Percentiles rank a stretch among this genome's conserved stretches.
These are phyloP conservation scores for Bruguiera sexangula DNA, from an alignment of 345 rosid genomes.

Conservation along the genomic window DNA sequence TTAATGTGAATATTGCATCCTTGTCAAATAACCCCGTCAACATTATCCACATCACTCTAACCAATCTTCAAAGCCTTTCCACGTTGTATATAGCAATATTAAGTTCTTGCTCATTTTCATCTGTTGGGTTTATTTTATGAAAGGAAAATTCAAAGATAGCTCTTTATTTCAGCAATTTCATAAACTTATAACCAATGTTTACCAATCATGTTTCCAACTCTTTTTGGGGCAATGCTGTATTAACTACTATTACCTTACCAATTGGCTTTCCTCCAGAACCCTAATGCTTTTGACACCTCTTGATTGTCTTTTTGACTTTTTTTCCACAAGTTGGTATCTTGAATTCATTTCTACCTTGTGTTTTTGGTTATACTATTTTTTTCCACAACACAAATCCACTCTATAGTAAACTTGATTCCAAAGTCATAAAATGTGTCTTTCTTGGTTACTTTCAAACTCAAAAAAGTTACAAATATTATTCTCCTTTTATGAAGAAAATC, in stretches of 20 bases:
- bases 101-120: not conserved
- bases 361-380: not conserved
- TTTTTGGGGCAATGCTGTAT: not conserved
- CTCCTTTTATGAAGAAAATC: not conserved
- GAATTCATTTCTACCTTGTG: not conserved
- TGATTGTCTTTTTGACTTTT: not conserved
- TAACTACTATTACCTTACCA: not conserved
- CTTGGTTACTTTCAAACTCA: no score
- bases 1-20: not conserved
- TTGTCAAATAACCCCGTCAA: not conserved
- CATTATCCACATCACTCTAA: no score
- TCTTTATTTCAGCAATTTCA: not conserved
- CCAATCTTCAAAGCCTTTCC: not conserved
- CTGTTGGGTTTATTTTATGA: not conserved
- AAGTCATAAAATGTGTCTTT: not conserved
- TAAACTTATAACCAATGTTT: not conserved
- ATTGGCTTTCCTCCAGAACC: not conserved
- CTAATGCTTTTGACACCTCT: not conserved
- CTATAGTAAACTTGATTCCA: not conserved
- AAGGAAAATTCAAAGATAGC: not conserved
- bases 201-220: not conserved
- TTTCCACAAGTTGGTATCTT: not conserved
- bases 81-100: not conserved
- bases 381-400: not conserved
- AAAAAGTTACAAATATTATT: not conserved